phyloP scores from a whole-genome alignment of 352 stramenopile genomes.

The Phytopythium ostracodes region DNA sequence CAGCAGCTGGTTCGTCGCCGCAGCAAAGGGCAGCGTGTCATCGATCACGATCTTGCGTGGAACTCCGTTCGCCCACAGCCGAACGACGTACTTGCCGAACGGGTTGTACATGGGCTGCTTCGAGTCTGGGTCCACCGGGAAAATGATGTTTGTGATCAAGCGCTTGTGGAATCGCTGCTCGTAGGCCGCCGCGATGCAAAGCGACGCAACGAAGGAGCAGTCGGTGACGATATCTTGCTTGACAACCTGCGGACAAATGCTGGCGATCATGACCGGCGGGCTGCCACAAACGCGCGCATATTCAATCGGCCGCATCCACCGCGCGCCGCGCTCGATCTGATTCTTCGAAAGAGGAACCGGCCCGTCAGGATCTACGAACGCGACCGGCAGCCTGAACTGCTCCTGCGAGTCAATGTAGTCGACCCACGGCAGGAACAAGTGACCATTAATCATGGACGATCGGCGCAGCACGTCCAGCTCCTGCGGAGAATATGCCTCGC shows the following conservation, averaged over 20 bases:
- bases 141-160: constrained; percentile 95
- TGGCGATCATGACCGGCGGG: constrained; percentile 64
- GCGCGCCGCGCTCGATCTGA: constrained; percentile 51
- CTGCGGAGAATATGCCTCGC: constrained; percentile 41
- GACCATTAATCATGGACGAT: constrained; percentile 81
- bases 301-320: constrained; percentile 67
- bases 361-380: constrained; percentile 73
- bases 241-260: constrained; percentile 68
- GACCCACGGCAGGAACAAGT: constrained; percentile 82
- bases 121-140: constrained; percentile 82
- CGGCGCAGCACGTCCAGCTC: constrained; percentile 77
- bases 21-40: constrained; percentile 91
- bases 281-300: constrained; percentile 44
- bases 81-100: constrained; percentile 95
- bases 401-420: constrained; percentile 60
- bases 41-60: constrained; percentile 94
- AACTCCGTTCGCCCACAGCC: constrained; percentile 95
- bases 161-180: constrained; percentile 89
- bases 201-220: constrained; percentile 92
- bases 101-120: constrained; percentile 85
- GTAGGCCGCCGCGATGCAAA: constrained; percentile 91
- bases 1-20: constrained; percentile 54
- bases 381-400: constrained; percentile 37
- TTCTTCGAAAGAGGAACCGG: constrained; percentile 62
- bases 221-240: constrained; percentile 91